phyloP scores from a whole-genome alignment of 2,329 filamentous ascomycete species.

The Paecilomyces fulvus region DNA sequence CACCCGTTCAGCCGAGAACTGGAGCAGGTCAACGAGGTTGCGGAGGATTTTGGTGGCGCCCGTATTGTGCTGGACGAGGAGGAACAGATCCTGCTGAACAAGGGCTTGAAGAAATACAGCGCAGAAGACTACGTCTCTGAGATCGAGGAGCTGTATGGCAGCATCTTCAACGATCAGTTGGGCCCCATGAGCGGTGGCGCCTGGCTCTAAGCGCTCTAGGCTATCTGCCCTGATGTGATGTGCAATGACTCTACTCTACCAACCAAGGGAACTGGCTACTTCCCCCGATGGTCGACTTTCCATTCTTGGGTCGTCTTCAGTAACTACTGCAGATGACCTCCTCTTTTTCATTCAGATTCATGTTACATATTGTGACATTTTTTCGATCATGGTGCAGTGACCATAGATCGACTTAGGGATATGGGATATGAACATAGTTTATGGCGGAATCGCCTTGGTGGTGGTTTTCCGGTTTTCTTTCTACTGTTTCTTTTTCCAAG shows the following conservation, averaged over 20 bases:
- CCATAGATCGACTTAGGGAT: not conserved
- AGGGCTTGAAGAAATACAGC: conserved; percentile 63
- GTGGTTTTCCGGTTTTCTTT: not conserved
- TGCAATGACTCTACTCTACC: not conserved
- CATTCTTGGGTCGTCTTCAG: not conserved
- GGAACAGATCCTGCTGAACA: conserved; percentile 57
- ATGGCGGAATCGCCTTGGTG: not conserved
- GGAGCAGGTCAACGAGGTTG: conserved; percentile 84
- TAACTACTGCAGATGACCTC: not conserved
- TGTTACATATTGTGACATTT: not conserved
- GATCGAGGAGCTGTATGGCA: conserved; percentile 60
- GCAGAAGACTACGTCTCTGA: conserved; percentile 79
- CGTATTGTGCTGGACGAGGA: conserved; percentile 62
- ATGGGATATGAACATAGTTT: not conserved
- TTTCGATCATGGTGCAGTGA: not conserved
- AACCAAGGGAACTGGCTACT: not conserved
- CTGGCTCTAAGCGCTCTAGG: conserved; percentile 31
- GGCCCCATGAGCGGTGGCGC: conserved; percentile 24
- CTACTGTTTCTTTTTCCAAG: not conserved
- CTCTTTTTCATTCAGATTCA: not conserved
- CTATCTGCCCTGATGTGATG: not conserved
- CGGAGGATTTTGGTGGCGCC: conserved; percentile 70
- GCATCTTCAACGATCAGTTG: conserved; percentile 47
- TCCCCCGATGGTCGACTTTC: not conserved
- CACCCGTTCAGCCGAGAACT: conserved; percentile 86